Evolutionary conservation across 257 asterid genomes (phyloP).

Genomic region (Verbascum thapsus): DNA sequence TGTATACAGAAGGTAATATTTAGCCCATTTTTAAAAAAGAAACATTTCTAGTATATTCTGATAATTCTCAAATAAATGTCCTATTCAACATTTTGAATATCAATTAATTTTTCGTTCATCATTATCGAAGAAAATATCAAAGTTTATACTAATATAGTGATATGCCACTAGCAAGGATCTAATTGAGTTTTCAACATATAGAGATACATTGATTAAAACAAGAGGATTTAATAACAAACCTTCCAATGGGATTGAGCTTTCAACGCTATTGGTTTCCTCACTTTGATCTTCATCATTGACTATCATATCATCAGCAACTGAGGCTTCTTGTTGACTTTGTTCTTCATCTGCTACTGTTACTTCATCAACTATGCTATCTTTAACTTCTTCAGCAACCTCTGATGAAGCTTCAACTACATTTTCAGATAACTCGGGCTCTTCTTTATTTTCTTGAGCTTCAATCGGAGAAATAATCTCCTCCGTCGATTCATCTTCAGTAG

Average conservation of each 20-base stretch:
- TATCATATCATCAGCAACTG: background rate
- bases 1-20: conserved; percentile 33
- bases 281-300: conserved; percentile 37
- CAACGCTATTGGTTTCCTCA: conserved; percentile 32
- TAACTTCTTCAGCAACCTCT: conserved; percentile 37
- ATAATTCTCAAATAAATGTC: background rate
- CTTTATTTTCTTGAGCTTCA: conserved; percentile 40
- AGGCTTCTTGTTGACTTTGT: background rate
- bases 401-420: conserved; percentile 34
- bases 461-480: no score
- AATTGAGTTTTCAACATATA: background rate
- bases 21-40: conserved; percentile 19
- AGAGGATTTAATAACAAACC: conserved; percentile 43
- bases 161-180: background rate
- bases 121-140: background rate
- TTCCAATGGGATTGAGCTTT: conserved; percentile 42
- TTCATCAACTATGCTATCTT: conserved; percentile 13
- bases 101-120: background rate
- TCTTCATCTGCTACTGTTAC: background rate
- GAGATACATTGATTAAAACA: background rate
- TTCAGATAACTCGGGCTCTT: conserved; percentile 36
- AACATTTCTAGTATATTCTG: conserved; percentile 1
- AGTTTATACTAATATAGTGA: no score
- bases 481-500: no score
- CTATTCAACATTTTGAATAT: background rate